Conservation (phyloP, 805 yeast genomes). For the Suhomyces kilbournensis region DNA sequence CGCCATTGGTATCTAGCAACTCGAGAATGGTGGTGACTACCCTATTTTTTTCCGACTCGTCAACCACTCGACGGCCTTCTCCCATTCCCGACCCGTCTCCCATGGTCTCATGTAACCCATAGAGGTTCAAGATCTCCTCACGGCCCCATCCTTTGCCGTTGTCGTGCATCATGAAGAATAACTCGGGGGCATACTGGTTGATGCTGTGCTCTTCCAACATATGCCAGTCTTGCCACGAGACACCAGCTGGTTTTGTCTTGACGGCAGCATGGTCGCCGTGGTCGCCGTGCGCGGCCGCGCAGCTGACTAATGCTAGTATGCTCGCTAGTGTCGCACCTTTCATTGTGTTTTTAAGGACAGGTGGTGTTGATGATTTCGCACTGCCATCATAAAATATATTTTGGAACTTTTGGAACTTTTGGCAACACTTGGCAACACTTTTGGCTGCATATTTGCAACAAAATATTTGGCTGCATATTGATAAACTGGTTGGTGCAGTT, state of each 20-base stretch:
- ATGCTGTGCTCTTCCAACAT: conserved; percentile 86
- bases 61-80: conserved; percentile 52
- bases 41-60: conserved; percentile 51
- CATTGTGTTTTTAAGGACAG: not conserved
- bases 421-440: not conserved
- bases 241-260: conserved; percentile 41
- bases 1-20: conserved; percentile 63
- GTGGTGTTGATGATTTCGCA: not conserved
- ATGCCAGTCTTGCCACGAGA: conserved; percentile 83
- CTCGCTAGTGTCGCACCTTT: not conserved
- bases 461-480: not conserved
- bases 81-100: conserved; percentile 94
- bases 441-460: not conserved
- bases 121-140: conserved; percentile 70
- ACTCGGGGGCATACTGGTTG: conserved; percentile 67
- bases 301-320: not conserved
- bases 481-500: not conserved
- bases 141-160: conserved; percentile 51
- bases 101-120: conserved; percentile 77
- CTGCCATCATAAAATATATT: not conserved
- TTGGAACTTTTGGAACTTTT: too few relatives aligned
- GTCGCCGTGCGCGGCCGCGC: not conserved
- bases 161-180: conserved; percentile 83
- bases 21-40: conserved; percentile 55
- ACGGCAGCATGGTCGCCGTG: conserved; percentile 1